Base-by-base conservation (phyloP, 495 filamentous ascomycete genomes). In the Annulohypoxylon moriforme region DNA sequence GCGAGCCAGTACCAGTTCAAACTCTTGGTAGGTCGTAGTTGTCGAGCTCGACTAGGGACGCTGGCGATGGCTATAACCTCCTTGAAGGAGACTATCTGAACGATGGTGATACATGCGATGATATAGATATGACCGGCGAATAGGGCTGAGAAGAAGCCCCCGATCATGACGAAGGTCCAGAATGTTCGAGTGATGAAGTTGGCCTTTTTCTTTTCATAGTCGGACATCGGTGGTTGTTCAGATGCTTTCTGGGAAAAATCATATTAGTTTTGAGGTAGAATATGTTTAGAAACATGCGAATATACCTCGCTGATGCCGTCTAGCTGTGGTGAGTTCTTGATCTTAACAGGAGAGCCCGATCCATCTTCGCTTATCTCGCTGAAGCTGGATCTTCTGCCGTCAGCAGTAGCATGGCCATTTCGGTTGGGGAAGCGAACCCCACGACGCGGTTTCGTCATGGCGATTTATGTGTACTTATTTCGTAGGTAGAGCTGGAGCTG, bases 1-100 rank as follows among this genome's bases (percentile, higher is more conserved):
- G 93, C 96, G 66, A 99, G 85, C 82, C 96, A 99, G 80, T 99
- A 99, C 96, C 96, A 99, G 78, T 98, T 98, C 76, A 99, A 81
- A 68, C 90, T 91, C 83, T 98, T 97, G 73, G 96, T 98, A 77
- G 97, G 97, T 22, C 91, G 92, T 22, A 98, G 84, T 77, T 95
- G 93, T 80, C 94, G 91, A 68, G 94, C 94, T 67, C 91, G 88
- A 75, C 93, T 97, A 27, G 95, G 94, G 8, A 98, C 93, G 79
- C 94, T 96, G 71, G 96, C 91, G 73, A 99, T 99, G 61, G 94
- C 94, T 77, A 99, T 98, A 69, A 99, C 96, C 79, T 99, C 96
- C 83, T 98, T 98, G 88, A 98, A 99, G 11, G 94, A 97, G 60
- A 98, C 86, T 75, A 99, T 95, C 79, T 99, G 96, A 27, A 99